Evolutionary conservation across 116 monocot genomes (phyloP), one percentile per base, ranked within the genome.

Genomic region (Zostera marina): DNA sequence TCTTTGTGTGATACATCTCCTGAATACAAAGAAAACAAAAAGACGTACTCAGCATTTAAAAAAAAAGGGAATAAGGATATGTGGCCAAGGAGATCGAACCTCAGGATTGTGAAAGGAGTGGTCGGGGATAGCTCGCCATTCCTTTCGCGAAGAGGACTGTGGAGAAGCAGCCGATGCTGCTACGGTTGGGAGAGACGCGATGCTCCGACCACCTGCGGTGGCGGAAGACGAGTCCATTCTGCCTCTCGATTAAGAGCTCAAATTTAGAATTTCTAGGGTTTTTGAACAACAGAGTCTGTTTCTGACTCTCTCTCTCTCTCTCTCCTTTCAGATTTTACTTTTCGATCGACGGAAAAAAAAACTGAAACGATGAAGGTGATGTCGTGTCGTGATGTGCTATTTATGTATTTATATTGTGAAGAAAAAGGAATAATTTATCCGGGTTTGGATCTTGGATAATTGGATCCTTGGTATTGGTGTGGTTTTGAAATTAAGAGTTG

Each of bases 51-150:
- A 16, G 57, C 52, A 22, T 53, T 14, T 22, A 60, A 59, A 48
- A 19, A 12, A 17, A 48, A 48, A 7, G 48, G 8, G 19, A 16
- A 19, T 8, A 48, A 16, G n/a, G 19, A 8, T 19, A 7, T 8
- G 6, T 25, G 22, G 40, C 41, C 59, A 4, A 71, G 11, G 58
- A 9, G n/a, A 38, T 11, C 11, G 47, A 38, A n/a, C 24, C 59
- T 53, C 51, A 2, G 80, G 80, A 68, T 73, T 80, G 58, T 69
- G 76, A 48, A 76, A 74, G 26, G 74, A 68, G 59, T 70, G 43
- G 14, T 84, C 84, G 58, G 84, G 61, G 54, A 84, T 67, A 32
- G 79, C 82, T 3, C 85, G 76, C 91, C 91, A 85, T 55, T 85
- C 85, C 82, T 82, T 91, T 45, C 82, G 63, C n/a, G 69, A 60